Percentiles rank a stretch among this genome's conserved stretches.
Evolutionary conservation across 192 early-diverging fungal species (phyloP).

Genomic region (Oehlia diaphana): DNA sequence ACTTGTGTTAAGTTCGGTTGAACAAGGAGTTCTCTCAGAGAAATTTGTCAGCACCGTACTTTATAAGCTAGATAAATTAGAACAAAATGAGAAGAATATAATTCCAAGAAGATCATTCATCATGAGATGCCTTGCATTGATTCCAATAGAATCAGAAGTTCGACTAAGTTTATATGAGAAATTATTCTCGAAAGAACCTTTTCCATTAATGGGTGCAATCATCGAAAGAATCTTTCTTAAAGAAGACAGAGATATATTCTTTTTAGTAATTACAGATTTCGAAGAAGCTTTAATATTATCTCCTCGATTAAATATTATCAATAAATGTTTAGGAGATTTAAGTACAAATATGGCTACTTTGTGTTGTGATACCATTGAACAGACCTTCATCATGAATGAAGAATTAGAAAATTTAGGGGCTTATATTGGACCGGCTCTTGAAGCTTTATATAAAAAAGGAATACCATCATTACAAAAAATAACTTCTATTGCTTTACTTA

Average conservation of each 20-base stretch:
- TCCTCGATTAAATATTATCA: constrained; percentile 21
- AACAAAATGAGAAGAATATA: constrained; percentile 10
- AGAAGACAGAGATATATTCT: neutral
- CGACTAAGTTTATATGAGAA: constrained; percentile 11
- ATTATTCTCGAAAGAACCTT: constrained; percentile 14
- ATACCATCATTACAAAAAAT: constrained; percentile 16
- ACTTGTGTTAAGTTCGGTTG: neutral
- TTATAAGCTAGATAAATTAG: constrained; percentile 1
- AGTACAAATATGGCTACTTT: constrained; percentile 11
- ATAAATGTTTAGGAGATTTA: constrained; percentile 12
- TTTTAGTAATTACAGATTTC: neutral
- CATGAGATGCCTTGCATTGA: neutral
- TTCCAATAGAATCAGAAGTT: constrained; percentile 8
- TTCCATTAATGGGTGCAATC: constrained; percentile 13
- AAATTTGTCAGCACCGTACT: constrained; percentile 14
- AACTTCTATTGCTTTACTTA: constrained; percentile 23
- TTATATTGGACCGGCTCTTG: neutral
- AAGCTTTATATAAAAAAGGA: neutral
- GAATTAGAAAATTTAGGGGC: neutral
- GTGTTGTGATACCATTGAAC: constrained; percentile 27
- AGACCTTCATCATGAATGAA: constrained; percentile 8
- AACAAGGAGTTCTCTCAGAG: neutral
- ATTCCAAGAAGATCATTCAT: constrained; percentile 20
- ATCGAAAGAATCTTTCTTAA: neutral
- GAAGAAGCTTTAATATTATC: neutral